Conservation (phyloP, 305 asterid species). For the Lippia alba region DNA sequence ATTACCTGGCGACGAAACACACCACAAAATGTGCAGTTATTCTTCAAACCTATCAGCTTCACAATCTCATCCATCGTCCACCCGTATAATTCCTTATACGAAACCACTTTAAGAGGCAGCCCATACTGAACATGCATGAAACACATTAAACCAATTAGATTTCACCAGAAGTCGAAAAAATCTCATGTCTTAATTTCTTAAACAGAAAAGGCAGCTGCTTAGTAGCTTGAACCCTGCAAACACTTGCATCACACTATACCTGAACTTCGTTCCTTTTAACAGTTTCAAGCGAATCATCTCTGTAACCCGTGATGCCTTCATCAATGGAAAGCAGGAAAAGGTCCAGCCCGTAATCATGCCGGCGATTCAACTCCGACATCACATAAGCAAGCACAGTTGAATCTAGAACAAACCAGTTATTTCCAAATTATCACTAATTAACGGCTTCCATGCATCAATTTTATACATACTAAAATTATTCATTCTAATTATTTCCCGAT, state of each 20-base stretch:
- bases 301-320: constrained; percentile 97
- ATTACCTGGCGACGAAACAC: constrained; percentile 99
- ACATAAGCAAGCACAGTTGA: constrained; percentile 98
- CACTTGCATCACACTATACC: constrained; percentile 43
- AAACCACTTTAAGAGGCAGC: constrained; percentile 90
- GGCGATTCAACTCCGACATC: constrained; percentile 77
- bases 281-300: constrained; percentile 98
- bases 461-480: constrained; percentile 10
- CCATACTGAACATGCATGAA: constrained; percentile 68
- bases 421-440: neutral
- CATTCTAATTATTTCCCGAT: neutral
- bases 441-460: neutral
- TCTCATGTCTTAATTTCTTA: constrained; percentile 15
- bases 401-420: constrained; percentile 53
- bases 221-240: constrained; percentile 15
- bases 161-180: constrained; percentile 6
- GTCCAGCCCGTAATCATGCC: constrained; percentile 87
- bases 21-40: constrained; percentile 97
- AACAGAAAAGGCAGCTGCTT: constrained; percentile 1
- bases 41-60: constrained; percentile 92
- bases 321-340: constrained; percentile 95
- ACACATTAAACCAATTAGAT: constrained; percentile 23
- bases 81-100: constrained; percentile 90
- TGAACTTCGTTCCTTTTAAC: constrained; percentile 96
- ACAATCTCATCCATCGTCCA: constrained; percentile 99